Evolutionary conservation across 768 basidiomycete species (phyloP).

Genomic region (Boletus barrowsii): DNA sequence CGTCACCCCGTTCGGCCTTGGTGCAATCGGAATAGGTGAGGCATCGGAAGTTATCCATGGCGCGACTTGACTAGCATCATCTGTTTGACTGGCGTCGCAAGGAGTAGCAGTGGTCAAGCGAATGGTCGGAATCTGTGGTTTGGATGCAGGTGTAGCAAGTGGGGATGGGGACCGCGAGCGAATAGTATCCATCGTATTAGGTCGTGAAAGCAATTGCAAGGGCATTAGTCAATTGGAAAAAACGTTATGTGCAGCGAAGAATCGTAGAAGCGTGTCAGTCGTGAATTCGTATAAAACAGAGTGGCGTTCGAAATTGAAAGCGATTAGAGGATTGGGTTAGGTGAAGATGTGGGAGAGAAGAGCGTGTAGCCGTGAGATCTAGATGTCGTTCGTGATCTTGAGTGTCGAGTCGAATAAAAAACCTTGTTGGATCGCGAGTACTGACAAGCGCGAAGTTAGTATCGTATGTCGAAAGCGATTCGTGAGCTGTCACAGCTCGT

Average conservation of each 20-base stretch:
- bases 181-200: conserved; percentile 18
- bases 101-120: conserved; percentile 69
- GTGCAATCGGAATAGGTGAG: conserved; percentile 26
- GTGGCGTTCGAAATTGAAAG: conserved; percentile 12
- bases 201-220: conserved; percentile 30
- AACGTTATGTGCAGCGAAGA: conserved; percentile 25
- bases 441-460: conserved; percentile 12
- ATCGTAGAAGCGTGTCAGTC: conserved; percentile 15
- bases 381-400: conserved; percentile 20
- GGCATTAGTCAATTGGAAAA: conserved; percentile 27
- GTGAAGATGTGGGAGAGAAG: not conserved
- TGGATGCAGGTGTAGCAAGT: conserved; percentile 26
- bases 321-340: conserved; percentile 5
- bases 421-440: conserved; percentile 15
- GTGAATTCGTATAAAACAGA: conserved; percentile 27
- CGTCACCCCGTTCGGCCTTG: conserved; percentile 20
- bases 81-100: conserved; percentile 41
- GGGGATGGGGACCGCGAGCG: conserved; percentile 29
- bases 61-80: conserved; percentile 26
- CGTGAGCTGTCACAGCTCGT: conserved; percentile 27
- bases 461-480: conserved; percentile 15
- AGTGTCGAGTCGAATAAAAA: conserved; percentile 16
- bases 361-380: conserved; percentile 24
- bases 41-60: conserved; percentile 21
- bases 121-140: conserved; percentile 54